These are phyloP conservation scores for Pyrus bretschneideri DNA, from an alignment of 306 rosid genomes.

Conservation along the genomic window DNA sequence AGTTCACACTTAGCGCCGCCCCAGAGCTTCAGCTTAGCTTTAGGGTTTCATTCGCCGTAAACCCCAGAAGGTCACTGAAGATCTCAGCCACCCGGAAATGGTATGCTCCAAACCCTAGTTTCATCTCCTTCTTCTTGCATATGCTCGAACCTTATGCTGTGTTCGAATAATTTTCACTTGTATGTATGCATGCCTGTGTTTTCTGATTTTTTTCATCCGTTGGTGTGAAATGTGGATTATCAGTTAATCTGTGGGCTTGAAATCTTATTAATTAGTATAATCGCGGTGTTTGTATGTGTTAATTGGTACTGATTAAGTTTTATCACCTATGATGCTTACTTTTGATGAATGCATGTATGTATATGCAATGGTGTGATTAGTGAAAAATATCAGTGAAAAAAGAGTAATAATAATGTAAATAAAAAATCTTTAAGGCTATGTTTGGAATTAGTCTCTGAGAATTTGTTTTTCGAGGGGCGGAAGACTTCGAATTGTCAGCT, in stretches of 20 bases:
- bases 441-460: neutral
- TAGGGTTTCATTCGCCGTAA: constrained; percentile 1
- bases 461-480: neutral
- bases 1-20: neutral
- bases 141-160: neutral
- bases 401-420: neutral
- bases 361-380: neutral
- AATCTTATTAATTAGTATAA: neutral
- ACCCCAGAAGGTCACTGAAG: neutral
- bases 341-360: neutral
- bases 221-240: neutral
- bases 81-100: neutral
- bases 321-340: neutral
- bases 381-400: neutral
- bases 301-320: neutral
- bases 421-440: neutral
- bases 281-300: neutral
- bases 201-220: neutral
- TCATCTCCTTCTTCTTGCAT: neutral
- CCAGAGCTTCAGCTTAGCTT: neutral
- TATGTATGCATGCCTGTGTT: neutral
- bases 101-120: neutral
- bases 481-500: neutral
- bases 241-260: neutral
- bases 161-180: neutral